Conservation (phyloP, 768 basidiomycete genomes). For the Asterophora parasitica region DNA sequence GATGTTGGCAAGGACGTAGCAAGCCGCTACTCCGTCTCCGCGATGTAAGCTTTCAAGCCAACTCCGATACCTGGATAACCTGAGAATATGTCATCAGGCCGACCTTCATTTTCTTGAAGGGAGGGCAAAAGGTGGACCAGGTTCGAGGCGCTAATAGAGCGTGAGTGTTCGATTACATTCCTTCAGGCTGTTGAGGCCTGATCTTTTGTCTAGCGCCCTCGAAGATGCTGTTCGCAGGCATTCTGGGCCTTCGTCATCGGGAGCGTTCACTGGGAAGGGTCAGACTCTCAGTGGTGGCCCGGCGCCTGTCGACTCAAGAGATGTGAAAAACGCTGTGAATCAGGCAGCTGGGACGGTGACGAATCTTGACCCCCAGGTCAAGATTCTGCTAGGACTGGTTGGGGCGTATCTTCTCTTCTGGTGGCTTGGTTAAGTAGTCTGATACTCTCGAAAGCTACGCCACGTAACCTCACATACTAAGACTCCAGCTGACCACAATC, state of each 20-base stretch:
- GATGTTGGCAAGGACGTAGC: slow-evolving; percentile 71
- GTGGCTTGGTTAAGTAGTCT: slow-evolving; percentile 33
- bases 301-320: slow-evolving; percentile 29
- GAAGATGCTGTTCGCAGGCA: slow-evolving; percentile 55
- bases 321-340: slow-evolving; percentile 28
- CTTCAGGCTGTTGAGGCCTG: background rate
- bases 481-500: no score
- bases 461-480: background rate
- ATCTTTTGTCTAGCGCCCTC: slow-evolving; percentile 43
- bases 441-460: background rate
- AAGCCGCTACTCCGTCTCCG: slow-evolving; percentile 52
- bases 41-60: slow-evolving; percentile 50
- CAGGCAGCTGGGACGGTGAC: slow-evolving; percentile 33
- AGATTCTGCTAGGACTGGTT: slow-evolving; percentile 56
- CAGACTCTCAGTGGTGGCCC: slow-evolving; percentile 61
- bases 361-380: slow-evolving; percentile 63
- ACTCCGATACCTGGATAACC: background rate
- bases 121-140: slow-evolving; percentile 59
- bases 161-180: slow-evolving; percentile 35
- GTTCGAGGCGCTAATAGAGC: slow-evolving; percentile 66
- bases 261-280: slow-evolving; percentile 67
- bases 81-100: slow-evolving; percentile 49
- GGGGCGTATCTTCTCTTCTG: slow-evolving; percentile 61
- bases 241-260: slow-evolving; percentile 33
- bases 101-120: slow-evolving; percentile 76